Evolutionary conservation across 768 basidiomycete species (phyloP).

Genomic region (Coprinopsis sp.): DNA sequence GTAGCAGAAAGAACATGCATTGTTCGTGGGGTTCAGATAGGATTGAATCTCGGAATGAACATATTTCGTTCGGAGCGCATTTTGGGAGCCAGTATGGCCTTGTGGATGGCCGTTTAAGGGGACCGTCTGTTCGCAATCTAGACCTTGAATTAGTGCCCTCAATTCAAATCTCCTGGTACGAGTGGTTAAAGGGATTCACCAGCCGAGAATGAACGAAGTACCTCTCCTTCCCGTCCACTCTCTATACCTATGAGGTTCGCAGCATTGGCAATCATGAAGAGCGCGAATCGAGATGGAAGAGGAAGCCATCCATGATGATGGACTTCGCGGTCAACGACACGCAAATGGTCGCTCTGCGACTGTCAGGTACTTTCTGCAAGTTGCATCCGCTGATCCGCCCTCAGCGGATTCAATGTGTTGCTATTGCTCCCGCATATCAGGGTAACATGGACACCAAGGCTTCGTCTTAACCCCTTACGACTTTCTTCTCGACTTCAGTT

Average conservation of each 20-base stretch:
- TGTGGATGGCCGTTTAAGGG: constrained; percentile 78
- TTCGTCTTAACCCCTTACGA: too few species aligned
- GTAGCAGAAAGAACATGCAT: too few species aligned
- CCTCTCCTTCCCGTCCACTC: constrained; percentile 65
- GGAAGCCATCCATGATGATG: constrained; percentile 58
- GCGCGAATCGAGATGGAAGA: constrained; percentile 55
- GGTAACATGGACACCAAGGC: too few species aligned
- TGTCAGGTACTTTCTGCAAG: too few species aligned
- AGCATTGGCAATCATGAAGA: constrained; percentile 65
- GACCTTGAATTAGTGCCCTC: constrained; percentile 6
- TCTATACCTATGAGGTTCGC: constrained; percentile 51
- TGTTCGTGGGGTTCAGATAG: constrained; percentile 80
- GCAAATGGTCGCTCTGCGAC: too few species aligned
- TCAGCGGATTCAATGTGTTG: too few species aligned
- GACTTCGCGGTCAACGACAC: too few species aligned
- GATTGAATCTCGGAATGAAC: constrained; percentile 89
- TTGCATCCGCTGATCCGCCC: too few species aligned
- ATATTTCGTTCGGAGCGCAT: constrained; percentile 61
- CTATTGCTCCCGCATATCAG: too few species aligned
- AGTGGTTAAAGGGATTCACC: constrained; percentile 52
- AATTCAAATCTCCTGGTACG: too few species aligned
- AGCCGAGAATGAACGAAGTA: constrained; percentile 84
- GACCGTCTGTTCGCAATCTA: constrained; percentile 82
- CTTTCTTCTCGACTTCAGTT: too few species aligned
- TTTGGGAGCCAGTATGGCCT: constrained; percentile 70